These are phyloP conservation scores for Suhomyces coccinellae DNA, from an alignment of 1,139 yeast genomes.

Conservation along the genomic window DNA sequence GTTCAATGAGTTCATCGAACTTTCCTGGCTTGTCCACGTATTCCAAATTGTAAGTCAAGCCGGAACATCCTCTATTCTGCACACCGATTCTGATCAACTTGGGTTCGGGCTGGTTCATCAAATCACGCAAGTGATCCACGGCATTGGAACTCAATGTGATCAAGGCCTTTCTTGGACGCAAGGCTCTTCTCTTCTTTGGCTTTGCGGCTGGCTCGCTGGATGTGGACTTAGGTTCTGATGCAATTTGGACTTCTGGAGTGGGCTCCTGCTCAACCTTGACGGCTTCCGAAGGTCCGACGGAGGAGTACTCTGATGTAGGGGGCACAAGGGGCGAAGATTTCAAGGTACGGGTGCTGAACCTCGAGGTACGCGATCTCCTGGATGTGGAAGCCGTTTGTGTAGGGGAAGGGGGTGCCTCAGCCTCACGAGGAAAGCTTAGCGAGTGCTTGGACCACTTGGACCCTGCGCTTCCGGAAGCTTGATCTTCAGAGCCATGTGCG, in stretches of 20 bases:
- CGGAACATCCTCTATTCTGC: constrained; percentile 95
- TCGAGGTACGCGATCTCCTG: constrained; percentile 41
- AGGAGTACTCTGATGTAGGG: neutral
- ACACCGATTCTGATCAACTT: constrained; percentile 90
- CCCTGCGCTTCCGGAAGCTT: constrained; percentile 9
- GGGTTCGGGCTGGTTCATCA: constrained; percentile 81
- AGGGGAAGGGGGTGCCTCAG: neutral
- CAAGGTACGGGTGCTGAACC: constrained; percentile 26
- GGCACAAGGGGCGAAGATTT: constrained; percentile 3
- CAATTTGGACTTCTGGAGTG: constrained; percentile 3
- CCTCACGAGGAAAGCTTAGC: constrained; percentile 19
- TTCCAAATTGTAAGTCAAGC: constrained; percentile 85
- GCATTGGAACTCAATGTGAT: constrained; percentile 79
- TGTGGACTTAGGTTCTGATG: constrained; percentile 7
- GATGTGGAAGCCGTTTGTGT: constrained; percentile 20
- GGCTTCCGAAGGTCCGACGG: constrained; percentile 1
- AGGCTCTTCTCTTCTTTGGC: constrained; percentile 57
- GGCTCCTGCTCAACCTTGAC: constrained; percentile 1
- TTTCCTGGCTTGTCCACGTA: constrained; percentile 88
- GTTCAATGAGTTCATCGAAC: constrained; percentile 89
- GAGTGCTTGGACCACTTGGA: constrained; percentile 29
- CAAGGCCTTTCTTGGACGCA: constrained; percentile 86
- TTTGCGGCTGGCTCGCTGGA: constrained; percentile 5
- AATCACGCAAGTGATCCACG: constrained; percentile 61
- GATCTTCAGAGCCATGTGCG: constrained; percentile 2